Evolutionary conservation across 441 rosid species (phyloP).

Genomic region (Isatis lusitanica): DNA sequence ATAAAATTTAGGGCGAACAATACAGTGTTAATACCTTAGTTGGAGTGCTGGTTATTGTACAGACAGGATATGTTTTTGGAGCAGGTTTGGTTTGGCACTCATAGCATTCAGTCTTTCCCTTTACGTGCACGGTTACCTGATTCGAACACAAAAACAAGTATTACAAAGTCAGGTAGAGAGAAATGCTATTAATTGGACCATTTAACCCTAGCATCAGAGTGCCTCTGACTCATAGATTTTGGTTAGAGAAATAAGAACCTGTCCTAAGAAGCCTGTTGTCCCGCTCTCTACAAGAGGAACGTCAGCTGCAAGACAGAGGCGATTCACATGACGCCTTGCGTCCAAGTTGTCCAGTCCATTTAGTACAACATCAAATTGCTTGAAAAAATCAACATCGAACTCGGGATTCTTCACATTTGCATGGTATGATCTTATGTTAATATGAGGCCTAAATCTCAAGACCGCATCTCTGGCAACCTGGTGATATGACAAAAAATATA

Average conservation of each 20-base stretch:
- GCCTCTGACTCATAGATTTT: background rate
- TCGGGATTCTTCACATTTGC: conserved; percentile 82
- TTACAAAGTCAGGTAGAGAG: conserved; percentile 25
- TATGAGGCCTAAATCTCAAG: conserved; percentile 83
- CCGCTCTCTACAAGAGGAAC: conserved; percentile 98
- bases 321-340: conserved; percentile 95
- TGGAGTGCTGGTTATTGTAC: conserved; percentile 98
- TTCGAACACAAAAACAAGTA: background rate
- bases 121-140: conserved; percentile 90
- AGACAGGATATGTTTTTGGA: conserved; percentile 97
- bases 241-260: conserved; percentile 45
- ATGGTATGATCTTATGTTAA: conserved; percentile 78
- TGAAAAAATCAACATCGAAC: conserved; percentile 86
- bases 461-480: conserved; percentile 99
- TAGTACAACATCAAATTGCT: conserved; percentile 88
- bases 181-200: background rate
- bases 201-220: background rate
- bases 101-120: conserved; percentile 93
- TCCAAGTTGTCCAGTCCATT: conserved; percentile 97
- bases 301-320: conserved; percentile 94
- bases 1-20: background rate
- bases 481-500: conserved; percentile 23
- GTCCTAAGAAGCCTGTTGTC: conserved; percentile 97
- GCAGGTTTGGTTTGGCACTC: conserved; percentile 96
- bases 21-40: conserved; percentile 62